These are phyloP conservation scores for Lomentospora prolificans DNA, from an alignment of 2,329 filamentous ascomycete genomes.

Conservation along the genomic window DNA sequence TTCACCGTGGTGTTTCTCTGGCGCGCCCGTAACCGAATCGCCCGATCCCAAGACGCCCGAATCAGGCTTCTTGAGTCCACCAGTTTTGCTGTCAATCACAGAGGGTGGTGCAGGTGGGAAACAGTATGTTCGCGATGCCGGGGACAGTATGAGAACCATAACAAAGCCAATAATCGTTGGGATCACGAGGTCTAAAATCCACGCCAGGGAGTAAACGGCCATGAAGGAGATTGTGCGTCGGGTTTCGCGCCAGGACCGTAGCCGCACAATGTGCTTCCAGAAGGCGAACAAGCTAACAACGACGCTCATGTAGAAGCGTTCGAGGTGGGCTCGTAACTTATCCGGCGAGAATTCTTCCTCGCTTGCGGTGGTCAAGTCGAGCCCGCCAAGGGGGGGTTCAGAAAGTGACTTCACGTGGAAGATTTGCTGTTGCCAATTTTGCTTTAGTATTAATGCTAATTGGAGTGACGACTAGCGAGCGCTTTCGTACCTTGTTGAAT, in stretches of 20 bases:
- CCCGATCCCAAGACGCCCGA: conserved; percentile 67
- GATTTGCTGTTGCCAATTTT: conserved; percentile 30
- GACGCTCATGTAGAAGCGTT: conserved; percentile 74
- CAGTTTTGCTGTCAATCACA: conserved; percentile 58
- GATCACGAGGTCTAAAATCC: conserved; percentile 61
- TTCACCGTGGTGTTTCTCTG: conserved; percentile 75
- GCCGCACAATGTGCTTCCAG: conserved; percentile 63
- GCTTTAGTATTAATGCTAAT: conserved; percentile 22
- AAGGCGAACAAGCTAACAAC: conserved; percentile 55
- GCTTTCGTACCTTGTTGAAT: conserved; percentile 61
- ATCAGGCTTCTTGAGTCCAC: conserved; percentile 67
- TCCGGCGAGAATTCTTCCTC: conserved; percentile 80
- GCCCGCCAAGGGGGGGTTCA: conserved; percentile 43
- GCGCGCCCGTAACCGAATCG: conserved; percentile 70
- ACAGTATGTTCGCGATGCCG: conserved; percentile 48
- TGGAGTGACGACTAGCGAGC: too few species aligned
- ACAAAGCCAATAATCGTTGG: conserved; percentile 49
- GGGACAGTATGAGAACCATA: conserved; percentile 57
- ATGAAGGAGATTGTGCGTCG: conserved; percentile 56
- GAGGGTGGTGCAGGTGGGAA: conserved; percentile 73
- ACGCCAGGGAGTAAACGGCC: conserved; percentile 50
- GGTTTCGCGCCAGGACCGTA: conserved; percentile 71
- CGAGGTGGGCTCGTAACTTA: conserved; percentile 67
- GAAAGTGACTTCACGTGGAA: conserved; percentile 58
- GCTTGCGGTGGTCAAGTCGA: conserved; percentile 73